Conservation (phyloP, 139 green algal genomes). For the Chlamydomonas sp. region DNA sequence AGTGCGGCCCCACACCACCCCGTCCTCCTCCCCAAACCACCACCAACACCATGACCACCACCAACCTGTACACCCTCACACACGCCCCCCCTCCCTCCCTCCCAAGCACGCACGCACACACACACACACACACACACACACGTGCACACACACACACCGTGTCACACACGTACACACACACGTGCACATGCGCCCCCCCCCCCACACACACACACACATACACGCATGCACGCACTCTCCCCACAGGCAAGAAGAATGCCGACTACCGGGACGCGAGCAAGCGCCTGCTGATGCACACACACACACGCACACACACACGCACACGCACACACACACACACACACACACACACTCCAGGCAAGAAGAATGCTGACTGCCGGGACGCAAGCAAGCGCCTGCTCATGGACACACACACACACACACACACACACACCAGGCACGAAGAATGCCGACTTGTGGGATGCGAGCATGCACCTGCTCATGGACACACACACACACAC, state of each 20-base stretch:
- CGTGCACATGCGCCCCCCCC: background rate
- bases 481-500: slow-evolving; percentile 35
- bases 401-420: background rate
- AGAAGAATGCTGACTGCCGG: too few species aligned
- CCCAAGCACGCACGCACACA: background rate
- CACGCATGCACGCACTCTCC: background rate
- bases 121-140: slow-evolving; percentile 22
- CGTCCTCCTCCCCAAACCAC: too few species aligned
- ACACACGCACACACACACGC: background rate
- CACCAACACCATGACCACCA: background rate
- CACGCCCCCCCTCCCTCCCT: background rate
- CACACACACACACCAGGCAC: slow-evolving; percentile 19
- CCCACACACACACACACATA: background rate
- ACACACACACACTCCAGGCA: background rate
- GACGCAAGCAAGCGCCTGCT: too few species aligned
- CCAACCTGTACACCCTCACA: background rate
- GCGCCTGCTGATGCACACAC: slow-evolving; percentile 52
- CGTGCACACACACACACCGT: slow-evolving; percentile 27
- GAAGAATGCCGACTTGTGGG: slow-evolving; percentile 77
- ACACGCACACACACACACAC: background rate
- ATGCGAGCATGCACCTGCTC: slow-evolving; percentile 58
- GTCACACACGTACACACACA: background rate
- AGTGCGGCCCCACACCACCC: too few species aligned
- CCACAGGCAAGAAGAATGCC: slow-evolving; percentile 44
- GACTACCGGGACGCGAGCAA: slow-evolving; percentile 73